A percentile compares a stretch with the other conserved stretches of the same genome.
These are phyloP conservation scores for Claviceps africana DNA, from an alignment of 2,329 filamentous ascomycete genomes.

Conservation along the genomic window DNA sequence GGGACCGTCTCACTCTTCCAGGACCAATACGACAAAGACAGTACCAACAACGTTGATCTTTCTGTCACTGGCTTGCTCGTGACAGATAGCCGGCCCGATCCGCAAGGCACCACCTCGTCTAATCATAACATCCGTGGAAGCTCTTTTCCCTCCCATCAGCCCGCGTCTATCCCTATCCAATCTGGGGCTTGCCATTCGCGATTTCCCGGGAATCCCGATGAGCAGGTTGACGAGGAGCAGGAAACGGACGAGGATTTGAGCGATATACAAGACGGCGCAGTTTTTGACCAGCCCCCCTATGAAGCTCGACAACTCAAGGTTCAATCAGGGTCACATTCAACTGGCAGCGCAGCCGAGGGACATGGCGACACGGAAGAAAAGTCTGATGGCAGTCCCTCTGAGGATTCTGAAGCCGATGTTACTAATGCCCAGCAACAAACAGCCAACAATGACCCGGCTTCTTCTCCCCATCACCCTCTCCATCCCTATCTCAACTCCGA, in stretches of 20 bases:
- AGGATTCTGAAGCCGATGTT: neutral
- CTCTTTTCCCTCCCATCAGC: neutral
- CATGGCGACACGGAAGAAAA: neutral
- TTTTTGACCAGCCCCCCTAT: conserved; percentile 8
- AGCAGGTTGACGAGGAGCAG: conserved; percentile 15
- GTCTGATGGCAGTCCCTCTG: neutral
- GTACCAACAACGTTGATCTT: conserved; percentile 1
- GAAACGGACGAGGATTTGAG: conserved; percentile 21
- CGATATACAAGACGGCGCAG: conserved; percentile 21
- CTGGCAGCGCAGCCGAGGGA: neutral
- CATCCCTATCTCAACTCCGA: conserved; percentile 1
- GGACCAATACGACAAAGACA: conserved; percentile 1
- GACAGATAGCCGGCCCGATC: conserved; percentile 5
- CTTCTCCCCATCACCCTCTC: conserved; percentile 1
- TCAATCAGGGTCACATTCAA: neutral
- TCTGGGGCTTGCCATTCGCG: neutral
- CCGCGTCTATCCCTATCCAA: neutral
- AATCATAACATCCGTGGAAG: neutral
- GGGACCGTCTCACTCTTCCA: neutral
- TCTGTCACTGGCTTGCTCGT: conserved; percentile 1
- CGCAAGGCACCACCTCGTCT: conserved; percentile 5
- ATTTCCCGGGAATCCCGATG: conserved; percentile 7
- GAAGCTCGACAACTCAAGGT: neutral
- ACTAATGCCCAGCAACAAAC: conserved; percentile 4
- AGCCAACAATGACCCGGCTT: conserved; percentile 4